Evolutionary conservation across 2,329 filamentous ascomycete genomes (phyloP), one percentile per base, ranked within the genome.

Genomic region (Colletotrichum sp.): DNA sequence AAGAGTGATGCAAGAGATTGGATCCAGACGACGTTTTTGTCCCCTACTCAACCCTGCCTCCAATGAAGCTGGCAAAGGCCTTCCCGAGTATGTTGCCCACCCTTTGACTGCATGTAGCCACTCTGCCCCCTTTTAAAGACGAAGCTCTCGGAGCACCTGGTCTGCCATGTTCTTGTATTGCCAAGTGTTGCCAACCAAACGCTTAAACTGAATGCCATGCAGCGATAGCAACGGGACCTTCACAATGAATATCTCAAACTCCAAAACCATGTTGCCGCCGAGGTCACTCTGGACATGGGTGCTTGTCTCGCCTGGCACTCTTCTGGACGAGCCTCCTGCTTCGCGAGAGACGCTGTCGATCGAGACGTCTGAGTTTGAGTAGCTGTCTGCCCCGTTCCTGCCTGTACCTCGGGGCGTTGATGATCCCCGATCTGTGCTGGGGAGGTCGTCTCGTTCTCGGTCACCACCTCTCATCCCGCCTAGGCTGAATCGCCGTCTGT

Each of bases 101-200:
- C 9, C 44, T 67, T 15, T 22, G 32, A 7, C 25, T 63, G n/a
- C 61, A 44, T 16, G 55, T 48, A n/a, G 57, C 34, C 30, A 15
- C 39, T 32, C 11, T 44, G 19, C 13, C 34, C 28, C 57, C 28
- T 30, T 77, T 87, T 86, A 98, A 78, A 98, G 90, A 82, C 93
- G 93, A 79, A 99, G 87, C 83, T 97, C 96, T 82, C 94, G 92
- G 79, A 99, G 88, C 81, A 99, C 98, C 80, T 96, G 96, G 85
- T 98, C 96, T 44, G 97, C 97, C 96, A 98, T 98, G 82, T 95
- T 96, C 88, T 98, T 98, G 87, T 98, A 99, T 85, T 98, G 96
- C 96, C 96, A 98, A 74, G 97, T 98, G 75, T 98, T 96, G 44
- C 97, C 96, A 73, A 95, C 92, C 79, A 98, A 93, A 83, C 97